Base-by-base conservation (phyloP, 371 early-diverging fungal species). In the Apophysomyces trapeziformis region DNA sequence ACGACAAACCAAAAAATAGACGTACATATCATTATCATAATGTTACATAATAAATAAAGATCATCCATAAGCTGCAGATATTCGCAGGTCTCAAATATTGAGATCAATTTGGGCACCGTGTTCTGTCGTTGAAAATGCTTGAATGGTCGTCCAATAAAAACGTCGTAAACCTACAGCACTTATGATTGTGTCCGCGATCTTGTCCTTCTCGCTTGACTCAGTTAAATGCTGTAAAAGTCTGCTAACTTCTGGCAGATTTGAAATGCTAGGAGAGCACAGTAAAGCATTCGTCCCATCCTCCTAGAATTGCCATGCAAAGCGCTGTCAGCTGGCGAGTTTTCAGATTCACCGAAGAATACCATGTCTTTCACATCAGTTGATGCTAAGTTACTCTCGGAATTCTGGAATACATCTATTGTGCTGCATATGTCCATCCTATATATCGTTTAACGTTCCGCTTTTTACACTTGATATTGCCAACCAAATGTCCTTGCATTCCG, bases 401-500 rank as follows among this genome's bases (percentile, higher is more conserved):
- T 26, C 1, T 26, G 32, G 32, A 26, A 26, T 50, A 9, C 13
- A 41, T 41, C 41, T 13, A 41, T 11, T 13, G 41, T 41, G 5
- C 13, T 41, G 5, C 41, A 41, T 8, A 50, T 50, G n/a, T 18
- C 9, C 21, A 6, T 18, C 54, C 54, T 50, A 41, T 41, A 8
- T 41, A 13, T 41, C 16, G 11, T 11, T 47, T 11, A 50, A 26
- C 9, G 1, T 7, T 9, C 9, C 7, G 7, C 21, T 21, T 8
- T 50, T 7, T 26, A 11, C 21, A 5, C 2, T 50, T 21, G 9
- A 0, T 21, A 21, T 50, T 50, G 8, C 8, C 9, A 9, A 50
- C 54, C 54, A 50, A 8, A 50, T 32, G 7, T 50, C 54, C 18
- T 50, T 50, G 21, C 93, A 94, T 45, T 92, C 93, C 12, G 79